Evolutionary conservation across 1,284 basidiomycete genomes (phyloP).

Genomic region (Boletellus deceptivus): DNA sequence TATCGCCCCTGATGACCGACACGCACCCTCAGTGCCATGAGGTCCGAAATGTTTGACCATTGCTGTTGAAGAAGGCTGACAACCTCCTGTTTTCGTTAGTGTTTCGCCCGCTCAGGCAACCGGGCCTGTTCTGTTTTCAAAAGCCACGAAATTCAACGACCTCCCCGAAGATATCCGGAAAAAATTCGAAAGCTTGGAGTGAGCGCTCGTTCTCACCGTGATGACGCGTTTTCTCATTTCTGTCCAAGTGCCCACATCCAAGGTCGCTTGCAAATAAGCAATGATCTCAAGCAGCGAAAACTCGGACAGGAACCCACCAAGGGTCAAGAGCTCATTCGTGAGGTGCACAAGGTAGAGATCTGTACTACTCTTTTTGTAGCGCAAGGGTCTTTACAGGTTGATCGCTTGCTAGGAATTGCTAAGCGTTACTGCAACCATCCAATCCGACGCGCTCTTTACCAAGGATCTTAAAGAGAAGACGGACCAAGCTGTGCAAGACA

Average conservation of each 20-base stretch:
- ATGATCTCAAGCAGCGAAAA: slow-evolving; percentile 72
- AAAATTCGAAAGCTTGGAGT: slow-evolving; percentile 74
- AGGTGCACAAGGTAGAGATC: slow-evolving; percentile 57
- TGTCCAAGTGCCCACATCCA: slow-evolving; percentile 64
- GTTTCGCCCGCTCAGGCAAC: slow-evolving; percentile 28
- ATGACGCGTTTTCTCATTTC: slow-evolving; percentile 1
- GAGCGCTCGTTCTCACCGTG: slow-evolving; percentile 1
- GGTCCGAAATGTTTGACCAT: slow-evolving; percentile 13
- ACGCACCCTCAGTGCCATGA: slow-evolving; percentile 22
- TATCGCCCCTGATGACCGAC: slow-evolving; percentile 2
- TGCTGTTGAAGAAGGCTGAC: neutral
- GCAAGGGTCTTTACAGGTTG: neutral
- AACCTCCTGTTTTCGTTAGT: slow-evolving; percentile 8
- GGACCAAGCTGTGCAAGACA: slow-evolving; percentile 75
- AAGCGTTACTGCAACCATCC: slow-evolving; percentile 59
- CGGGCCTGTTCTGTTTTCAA: slow-evolving; percentile 56
- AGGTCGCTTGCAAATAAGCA: slow-evolving; percentile 72
- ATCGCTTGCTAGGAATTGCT: slow-evolving; percentile 51
- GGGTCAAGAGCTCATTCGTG: slow-evolving; percentile 64
- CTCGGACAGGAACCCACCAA: slow-evolving; percentile 72
- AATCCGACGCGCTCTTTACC: slow-evolving; percentile 63
- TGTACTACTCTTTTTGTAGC: neutral
- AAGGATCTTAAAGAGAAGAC: slow-evolving; percentile 68
- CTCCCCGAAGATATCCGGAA: slow-evolving; percentile 68
- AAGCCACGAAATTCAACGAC: slow-evolving; percentile 82